Evolutionary conservation across 2,329 filamentous ascomycete genomes (phyloP).

Genomic region (Elsinoe perseae): DNA sequence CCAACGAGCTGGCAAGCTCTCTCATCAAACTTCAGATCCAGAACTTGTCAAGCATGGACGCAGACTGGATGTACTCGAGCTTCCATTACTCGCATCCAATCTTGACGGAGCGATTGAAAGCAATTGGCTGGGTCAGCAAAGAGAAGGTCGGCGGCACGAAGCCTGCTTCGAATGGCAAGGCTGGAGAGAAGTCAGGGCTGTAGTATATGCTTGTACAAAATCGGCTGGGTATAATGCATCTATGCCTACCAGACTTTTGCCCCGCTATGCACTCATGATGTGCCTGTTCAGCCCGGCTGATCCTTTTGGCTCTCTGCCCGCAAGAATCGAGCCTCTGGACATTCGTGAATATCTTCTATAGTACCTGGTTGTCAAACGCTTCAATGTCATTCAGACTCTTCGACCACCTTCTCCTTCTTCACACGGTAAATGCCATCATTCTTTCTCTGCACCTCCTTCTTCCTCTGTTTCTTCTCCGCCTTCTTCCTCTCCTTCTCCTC

Average conservation of each 20-base stretch:
- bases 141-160: constrained; percentile 46
- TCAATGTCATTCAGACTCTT: not conserved
- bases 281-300: too few species aligned
- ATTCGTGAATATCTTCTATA: not conserved
- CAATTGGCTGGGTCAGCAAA: constrained; percentile 75
- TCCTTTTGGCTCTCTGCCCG: too few species aligned
- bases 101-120: constrained; percentile 83
- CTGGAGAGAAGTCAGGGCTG: constrained; percentile 65
- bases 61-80: constrained; percentile 95
- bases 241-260: not conserved
- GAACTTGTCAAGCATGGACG: constrained; percentile 97
- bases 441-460: constrained; percentile 37
- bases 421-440: constrained; percentile 17
- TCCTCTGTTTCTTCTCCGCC: constrained; percentile 48
- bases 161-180: constrained; percentile 44
- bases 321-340: too few species aligned
- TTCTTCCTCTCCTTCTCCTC: constrained; percentile 48
- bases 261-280: too few species aligned
- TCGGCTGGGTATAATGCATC: constrained; percentile 13
- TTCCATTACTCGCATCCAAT: constrained; percentile 99
- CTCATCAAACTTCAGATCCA: constrained; percentile 97
- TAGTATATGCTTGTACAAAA: constrained; percentile 35
- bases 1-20: constrained; percentile 71
- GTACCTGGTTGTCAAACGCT: not conserved
- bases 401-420: constrained; percentile 8